Percentiles rank a stretch among this genome's conserved stretches.
Evolutionary conservation across 148 eudicot genomes (phyloP).

Genomic region (Amaranthus cruentus): DNA sequence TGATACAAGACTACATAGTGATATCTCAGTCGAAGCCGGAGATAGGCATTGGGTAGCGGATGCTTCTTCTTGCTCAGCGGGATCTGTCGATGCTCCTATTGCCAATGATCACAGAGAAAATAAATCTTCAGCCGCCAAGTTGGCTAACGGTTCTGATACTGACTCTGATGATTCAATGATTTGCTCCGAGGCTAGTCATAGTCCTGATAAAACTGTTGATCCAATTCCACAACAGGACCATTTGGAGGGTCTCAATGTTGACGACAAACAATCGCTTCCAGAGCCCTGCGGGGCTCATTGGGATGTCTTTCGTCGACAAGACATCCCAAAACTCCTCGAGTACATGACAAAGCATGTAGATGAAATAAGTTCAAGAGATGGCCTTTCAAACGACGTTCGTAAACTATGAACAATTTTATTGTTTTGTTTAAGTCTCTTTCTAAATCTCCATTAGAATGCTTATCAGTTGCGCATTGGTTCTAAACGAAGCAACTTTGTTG

Average conservation of each 20-base stretch:
- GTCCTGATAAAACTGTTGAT: constrained; percentile 43
- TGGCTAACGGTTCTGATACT: constrained; percentile 38
- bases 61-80: constrained; percentile 32
- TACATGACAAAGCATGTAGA: constrained; percentile 57
- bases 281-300: constrained; percentile 62
- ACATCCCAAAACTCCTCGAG: constrained; percentile 68
- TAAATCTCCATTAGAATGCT: not conserved
- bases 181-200: constrained; percentile 45
- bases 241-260: constrained; percentile 16
- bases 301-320: constrained; percentile 89
- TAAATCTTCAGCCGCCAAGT: constrained; percentile 30
- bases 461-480: constrained; percentile 11
- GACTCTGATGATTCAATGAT: constrained; percentile 68
- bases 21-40: constrained; percentile 53
- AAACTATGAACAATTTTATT: not conserved
- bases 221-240: constrained; percentile 32
- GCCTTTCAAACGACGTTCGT: constrained; percentile 44
- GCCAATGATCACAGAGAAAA: constrained; percentile 18
- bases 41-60: constrained; percentile 39
- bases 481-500: constrained; percentile 14
- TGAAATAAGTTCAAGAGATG: constrained; percentile 34
- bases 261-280: constrained; percentile 9
- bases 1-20: constrained; percentile 42
- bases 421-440: not conserved
- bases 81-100: constrained; percentile 21